phyloP scores from a whole-genome alignment of 2,329 filamentous ascomycete genomes.

The Escovopsis sp. region DNA sequence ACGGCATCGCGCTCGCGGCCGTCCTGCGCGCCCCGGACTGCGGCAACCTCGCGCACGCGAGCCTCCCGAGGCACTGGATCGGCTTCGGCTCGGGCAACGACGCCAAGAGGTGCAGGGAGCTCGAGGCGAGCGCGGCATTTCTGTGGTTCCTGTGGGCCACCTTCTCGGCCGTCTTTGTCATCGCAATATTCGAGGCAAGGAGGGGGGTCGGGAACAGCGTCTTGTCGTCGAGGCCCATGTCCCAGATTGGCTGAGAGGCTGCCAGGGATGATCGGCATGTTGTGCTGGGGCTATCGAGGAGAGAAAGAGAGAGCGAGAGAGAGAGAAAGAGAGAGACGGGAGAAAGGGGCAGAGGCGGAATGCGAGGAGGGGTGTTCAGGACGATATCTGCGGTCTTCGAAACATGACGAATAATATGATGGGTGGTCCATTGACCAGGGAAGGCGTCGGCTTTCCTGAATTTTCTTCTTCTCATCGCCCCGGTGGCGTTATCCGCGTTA shows the following conservation, averaged over 20 bases:
- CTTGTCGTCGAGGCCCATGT: conserved; percentile 36
- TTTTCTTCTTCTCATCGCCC: too few relatives aligned
- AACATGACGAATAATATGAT: too few relatives aligned
- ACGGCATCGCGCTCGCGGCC: conserved; percentile 54
- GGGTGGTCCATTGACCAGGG: too few relatives aligned
- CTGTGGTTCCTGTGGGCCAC: conserved; percentile 63
- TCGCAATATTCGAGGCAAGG: conserved; percentile 39
- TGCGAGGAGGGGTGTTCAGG: too few relatives aligned
- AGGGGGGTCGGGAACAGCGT: conserved; percentile 28
- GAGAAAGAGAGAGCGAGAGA: background rate
- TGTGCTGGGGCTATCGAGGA: too few relatives aligned
- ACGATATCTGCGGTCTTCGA: too few relatives aligned
- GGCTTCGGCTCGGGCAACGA: conserved; percentile 45
- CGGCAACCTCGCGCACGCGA: conserved; percentile 28
- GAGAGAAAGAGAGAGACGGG: too few relatives aligned
- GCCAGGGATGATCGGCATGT: too few relatives aligned
- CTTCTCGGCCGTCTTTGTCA: conserved; percentile 41
- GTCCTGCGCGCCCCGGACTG: conserved; percentile 58
- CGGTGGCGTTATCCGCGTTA: background rate
- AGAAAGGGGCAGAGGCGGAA: background rate
- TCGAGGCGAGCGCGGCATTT: conserved; percentile 62
- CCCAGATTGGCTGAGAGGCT: conserved; percentile 26
- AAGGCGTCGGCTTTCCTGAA: too few relatives aligned
- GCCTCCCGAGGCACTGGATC: conserved; percentile 35
- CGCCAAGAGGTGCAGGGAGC: conserved; percentile 55